These are phyloP conservation scores for Penicillium soppii DNA, from an alignment of 495 filamentous ascomycete species.

Conservation along the genomic window DNA sequence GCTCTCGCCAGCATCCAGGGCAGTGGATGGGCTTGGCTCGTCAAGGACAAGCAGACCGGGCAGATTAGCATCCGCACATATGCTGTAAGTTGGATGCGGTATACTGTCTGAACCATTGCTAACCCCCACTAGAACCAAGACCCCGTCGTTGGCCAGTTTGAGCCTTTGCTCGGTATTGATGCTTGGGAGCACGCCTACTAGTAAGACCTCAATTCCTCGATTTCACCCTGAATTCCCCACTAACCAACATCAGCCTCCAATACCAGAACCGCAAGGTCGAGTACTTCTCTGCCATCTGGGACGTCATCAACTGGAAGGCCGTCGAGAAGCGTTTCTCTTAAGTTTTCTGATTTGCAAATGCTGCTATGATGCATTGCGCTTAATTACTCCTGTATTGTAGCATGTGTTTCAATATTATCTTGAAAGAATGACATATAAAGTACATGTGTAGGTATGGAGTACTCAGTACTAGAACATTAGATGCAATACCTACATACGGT, in stretches of 20 bases:
- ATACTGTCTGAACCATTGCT: constrained; percentile 1
- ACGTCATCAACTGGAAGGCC: constrained; percentile 96
- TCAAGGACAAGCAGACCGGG: constrained; percentile 78
- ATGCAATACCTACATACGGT: too few species aligned
- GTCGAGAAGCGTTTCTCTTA: constrained; percentile 77
- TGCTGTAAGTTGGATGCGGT: constrained; percentile 47
- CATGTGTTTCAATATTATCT: constrained; percentile 7
- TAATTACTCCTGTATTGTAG: constrained; percentile 22
- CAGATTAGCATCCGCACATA: constrained; percentile 73
- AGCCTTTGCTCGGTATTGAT: constrained; percentile 88
- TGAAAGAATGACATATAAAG: background rate
- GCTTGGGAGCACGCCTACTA: constrained; percentile 94
- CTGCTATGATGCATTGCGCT: constrained; percentile 1
- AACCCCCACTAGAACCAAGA: constrained; percentile 70
- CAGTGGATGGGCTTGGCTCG: constrained; percentile 93
- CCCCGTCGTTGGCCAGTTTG: constrained; percentile 82
- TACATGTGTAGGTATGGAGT: too few species aligned
- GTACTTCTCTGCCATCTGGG: constrained; percentile 96
- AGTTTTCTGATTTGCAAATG: constrained; percentile 8
- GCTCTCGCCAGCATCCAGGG: constrained; percentile 89
- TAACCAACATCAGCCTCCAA: constrained; percentile 67
- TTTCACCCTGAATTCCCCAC: too few species aligned
- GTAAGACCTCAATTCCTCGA: constrained; percentile 36
- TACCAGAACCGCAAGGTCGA: constrained; percentile 99
- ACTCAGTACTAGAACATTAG: too few species aligned